Evolutionary conservation across 495 filamentous ascomycete species (phyloP), one percentile per base, ranked within the genome.

Genomic region (Penicillium steckii): DNA sequence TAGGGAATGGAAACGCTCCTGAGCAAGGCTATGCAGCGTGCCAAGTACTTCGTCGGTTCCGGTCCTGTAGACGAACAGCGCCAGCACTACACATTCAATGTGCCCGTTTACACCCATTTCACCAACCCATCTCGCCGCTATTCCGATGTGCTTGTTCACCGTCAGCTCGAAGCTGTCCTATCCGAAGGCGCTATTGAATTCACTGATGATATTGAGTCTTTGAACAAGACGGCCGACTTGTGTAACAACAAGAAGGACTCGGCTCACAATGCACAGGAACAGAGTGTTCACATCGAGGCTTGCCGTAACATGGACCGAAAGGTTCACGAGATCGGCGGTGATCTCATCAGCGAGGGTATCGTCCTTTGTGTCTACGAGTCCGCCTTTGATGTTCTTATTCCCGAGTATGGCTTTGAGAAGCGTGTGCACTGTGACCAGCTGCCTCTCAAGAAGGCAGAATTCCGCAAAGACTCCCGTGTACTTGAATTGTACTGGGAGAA

Each of bases 211-310:
- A 66, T 90, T 41, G 94, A 98, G 60, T 85, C 81, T 40, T 73
- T 98, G 24, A 85, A 80, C 60, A 98, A 98, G 82, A 96, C 88
- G 43, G 90, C 92, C 17, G 94, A 98, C 67, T 85, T 89, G 52
- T 96, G 91, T 80, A 98, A 97, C 72, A 96, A 87, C 62, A 98
- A 97, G 84, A 98, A 98, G 69, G 94, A 98, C 62, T 97, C 94
- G 4, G 93, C 95, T 0, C 93, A 95, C 71, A 92, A 89, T 61
- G 94, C 94, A 8, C 94, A 97, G 64, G 94, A 98, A 68, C 94
- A 98, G 74, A 97, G 94, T 66, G 90, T 98, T 55, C 94, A 98
- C 70, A 97, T 98, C 60, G 95, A 97, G 64, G 89, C 91, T 2
- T 98, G 94, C 80, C 85, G 94, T 51, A 85, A 83, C 43, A 96